Evolutionary conservation across 495 filamentous ascomycete species (phyloP), one percentile per base, ranked within the genome.

Genomic region (Annulohypoxylon nitens): DNA sequence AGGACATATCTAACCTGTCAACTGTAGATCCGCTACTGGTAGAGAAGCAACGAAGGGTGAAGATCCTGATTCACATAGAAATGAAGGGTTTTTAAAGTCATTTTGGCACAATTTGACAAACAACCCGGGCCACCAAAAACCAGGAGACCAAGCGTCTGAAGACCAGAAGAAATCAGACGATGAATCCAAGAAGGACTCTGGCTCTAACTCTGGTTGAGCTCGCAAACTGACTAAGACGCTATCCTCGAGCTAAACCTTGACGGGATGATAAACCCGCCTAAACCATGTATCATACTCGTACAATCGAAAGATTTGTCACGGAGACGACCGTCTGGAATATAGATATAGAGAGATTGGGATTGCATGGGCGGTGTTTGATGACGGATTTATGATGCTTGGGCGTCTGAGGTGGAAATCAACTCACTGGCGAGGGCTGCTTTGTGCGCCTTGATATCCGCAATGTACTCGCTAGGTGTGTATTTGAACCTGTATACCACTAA

Each of bases 51-150:
- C 74, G 10, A 78, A 45, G 39, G 51, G 71, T 65, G 74, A 74
- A 39, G 77, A 76, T 23, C 77, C 79, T 5, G 85, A 89, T 7
- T 77, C 84, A 10, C 86, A 91, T 73, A 91, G 92, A 81, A 86
- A 90, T 72, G 92, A 96, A 82, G 92, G 94, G 8, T 95, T 97
- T 76, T 81, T 98, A 54, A 97, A 94, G 79, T 90, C 90, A 16
- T 88, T 95, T 51, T 98, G 95, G 95, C 91, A 97, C 75, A 93
- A 89, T 69, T 77, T 98, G 34, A 97, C 91, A 53, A 91, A 93
- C 72, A 90, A 95, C 71, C 88, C 90, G 55, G 86, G 88, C 37
- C 83, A 89, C 34, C 76, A 67, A 10, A 57, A 80, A 79, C 14
- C 66, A 78, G 43, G 79, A 82, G 66, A 79, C 76, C 54, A 81